Evolutionary conservation across 2,329 filamentous ascomycete species (phyloP).

Genomic region (Nemania sp.): DNA sequence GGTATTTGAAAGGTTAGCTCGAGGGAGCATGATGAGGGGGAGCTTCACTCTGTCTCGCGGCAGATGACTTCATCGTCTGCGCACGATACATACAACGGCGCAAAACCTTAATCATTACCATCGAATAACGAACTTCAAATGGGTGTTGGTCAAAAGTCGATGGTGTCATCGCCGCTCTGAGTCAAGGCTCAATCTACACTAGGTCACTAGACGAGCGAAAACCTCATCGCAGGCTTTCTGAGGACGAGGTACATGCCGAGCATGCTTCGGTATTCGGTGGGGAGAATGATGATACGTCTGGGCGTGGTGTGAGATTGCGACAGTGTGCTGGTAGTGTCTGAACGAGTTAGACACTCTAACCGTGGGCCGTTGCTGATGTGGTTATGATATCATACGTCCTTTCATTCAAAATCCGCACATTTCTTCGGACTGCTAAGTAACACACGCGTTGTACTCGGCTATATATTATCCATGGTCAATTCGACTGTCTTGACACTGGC

Average conservation of each 20-base stretch:
- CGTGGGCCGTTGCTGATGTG: neutral
- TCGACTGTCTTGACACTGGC: neutral
- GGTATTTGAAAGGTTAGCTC: conserved; percentile 16
- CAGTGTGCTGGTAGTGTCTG: conserved; percentile 9
- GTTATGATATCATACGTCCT: conserved; percentile 31
- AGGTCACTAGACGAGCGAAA: neutral
- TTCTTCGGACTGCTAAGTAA: neutral
- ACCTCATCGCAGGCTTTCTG: neutral
- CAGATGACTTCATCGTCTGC: conserved; percentile 37
- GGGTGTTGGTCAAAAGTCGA: neutral
- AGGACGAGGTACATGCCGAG: neutral
- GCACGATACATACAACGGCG: conserved; percentile 14
- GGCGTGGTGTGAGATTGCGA: neutral
- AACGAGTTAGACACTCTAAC: neutral
- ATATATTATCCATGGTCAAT: neutral
- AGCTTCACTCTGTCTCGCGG: neutral
- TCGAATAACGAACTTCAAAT: neutral
- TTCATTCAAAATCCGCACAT: neutral
- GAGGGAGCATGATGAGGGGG: neutral
- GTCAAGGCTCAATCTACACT: neutral
- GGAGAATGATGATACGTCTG: too few relatives aligned
- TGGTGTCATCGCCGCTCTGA: conserved; percentile 10
- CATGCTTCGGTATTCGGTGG: neutral
- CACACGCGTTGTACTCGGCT: neutral
- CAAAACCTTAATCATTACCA: conserved; percentile 27